A percentile compares a stretch with the other conserved stretches of the same genome.
phyloP scores from a whole-genome alignment of 495 filamentous ascomycete species.

The Penicillium waksmanii region DNA sequence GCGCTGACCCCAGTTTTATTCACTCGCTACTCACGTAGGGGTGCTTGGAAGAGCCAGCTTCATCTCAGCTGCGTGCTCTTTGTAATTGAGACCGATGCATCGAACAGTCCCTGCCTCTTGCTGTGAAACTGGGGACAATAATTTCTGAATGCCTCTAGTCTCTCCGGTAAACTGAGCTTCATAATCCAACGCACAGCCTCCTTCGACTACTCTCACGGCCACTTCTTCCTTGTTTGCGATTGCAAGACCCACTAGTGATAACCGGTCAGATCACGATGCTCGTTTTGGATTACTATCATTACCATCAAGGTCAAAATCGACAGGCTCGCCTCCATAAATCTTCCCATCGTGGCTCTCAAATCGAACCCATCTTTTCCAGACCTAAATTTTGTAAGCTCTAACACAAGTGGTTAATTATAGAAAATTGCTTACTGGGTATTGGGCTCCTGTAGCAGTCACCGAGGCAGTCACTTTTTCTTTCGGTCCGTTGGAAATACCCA shows the following conservation, averaged over 20 bases:
- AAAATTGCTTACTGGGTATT: slow-evolving; percentile 1
- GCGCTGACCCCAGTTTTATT: background rate
- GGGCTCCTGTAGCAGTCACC: background rate
- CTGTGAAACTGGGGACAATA: slow-evolving; percentile 17
- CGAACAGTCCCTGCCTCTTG: slow-evolving; percentile 25
- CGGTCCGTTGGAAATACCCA: slow-evolving; percentile 1
- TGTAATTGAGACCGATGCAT: slow-evolving; percentile 50
- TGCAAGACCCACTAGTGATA: slow-evolving; percentile 12
- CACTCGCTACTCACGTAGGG: slow-evolving; percentile 11
- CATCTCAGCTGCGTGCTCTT: slow-evolving; percentile 42
- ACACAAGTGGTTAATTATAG: background rate
- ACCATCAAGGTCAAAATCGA: slow-evolving; percentile 16
- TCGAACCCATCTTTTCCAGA: slow-evolving; percentile 4
- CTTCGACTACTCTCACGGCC: slow-evolving; percentile 6
- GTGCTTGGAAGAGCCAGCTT: slow-evolving; percentile 29
- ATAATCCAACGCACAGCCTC: slow-evolving; percentile 13
- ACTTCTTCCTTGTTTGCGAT: slow-evolving; percentile 7
- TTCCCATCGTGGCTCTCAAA: slow-evolving; percentile 13
- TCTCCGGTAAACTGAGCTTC: slow-evolving; percentile 16
- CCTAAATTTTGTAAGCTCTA: background rate
- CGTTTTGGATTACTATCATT: background rate
- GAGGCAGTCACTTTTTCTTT: background rate
- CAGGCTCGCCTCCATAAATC: slow-evolving; percentile 18
- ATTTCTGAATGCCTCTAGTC: slow-evolving; percentile 2
- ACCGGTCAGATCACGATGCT: background rate